phyloP scores from a whole-genome alignment of 2,329 filamentous ascomycete species.

The Phialophora verrucosa region DNA sequence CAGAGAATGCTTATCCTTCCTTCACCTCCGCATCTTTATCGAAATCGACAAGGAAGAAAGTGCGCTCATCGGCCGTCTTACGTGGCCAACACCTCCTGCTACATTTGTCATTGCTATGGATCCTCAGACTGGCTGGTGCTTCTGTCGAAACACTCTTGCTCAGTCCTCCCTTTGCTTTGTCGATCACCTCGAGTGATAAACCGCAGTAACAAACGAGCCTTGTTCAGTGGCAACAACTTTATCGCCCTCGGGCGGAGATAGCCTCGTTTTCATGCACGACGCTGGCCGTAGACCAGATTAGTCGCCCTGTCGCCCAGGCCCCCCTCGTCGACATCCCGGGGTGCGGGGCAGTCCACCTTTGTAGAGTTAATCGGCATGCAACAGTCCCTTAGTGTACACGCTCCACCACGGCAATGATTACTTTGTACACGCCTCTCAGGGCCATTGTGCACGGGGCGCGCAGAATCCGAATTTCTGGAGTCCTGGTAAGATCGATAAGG shows the following conservation, averaged over 20 bases:
- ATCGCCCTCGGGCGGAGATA: neutral
- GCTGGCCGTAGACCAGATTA: neutral
- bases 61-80: neutral
- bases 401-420: neutral
- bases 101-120: neutral
- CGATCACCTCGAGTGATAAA: neutral
- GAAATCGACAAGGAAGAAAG: no score
- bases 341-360: neutral
- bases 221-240: neutral
- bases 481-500: neutral
- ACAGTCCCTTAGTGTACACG: neutral
- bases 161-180: neutral
- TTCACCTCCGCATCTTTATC: neutral
- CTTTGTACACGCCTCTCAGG: neutral
- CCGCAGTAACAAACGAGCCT: neutral
- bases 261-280: neutral
- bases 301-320: neutral
- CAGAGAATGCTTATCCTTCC: neutral
- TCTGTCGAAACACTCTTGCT: neutral
- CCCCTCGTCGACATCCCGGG: neutral
- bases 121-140: neutral
- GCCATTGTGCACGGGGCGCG: neutral
- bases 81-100: no score
- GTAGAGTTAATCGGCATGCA: neutral
- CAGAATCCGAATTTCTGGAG: neutral